phyloP scores from a whole-genome alignment of 345 rosid genomes.

The Murraya paniculata region DNA sequence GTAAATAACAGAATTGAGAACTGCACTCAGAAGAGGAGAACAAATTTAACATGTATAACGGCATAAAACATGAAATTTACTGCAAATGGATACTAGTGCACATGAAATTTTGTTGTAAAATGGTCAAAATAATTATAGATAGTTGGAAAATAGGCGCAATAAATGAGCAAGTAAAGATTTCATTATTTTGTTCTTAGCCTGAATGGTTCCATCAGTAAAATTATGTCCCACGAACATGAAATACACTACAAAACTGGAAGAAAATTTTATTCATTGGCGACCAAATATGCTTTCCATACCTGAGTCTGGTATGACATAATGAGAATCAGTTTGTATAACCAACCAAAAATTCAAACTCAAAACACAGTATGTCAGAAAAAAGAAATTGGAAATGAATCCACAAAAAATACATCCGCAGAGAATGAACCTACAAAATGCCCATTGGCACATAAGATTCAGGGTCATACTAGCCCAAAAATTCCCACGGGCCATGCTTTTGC shows the following conservation, averaged over 20 bases:
- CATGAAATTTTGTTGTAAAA: neutral
- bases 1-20: conserved; percentile 66
- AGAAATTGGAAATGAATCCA: neutral
- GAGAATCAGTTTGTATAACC: neutral
- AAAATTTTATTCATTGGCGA: neutral
- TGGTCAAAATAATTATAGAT: neutral
- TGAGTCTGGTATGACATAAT: neutral
- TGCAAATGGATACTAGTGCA: conserved; percentile 1
- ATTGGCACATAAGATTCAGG: conserved; percentile 38
- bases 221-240: neutral
- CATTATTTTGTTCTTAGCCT: neutral
- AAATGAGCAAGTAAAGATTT: neutral
- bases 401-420: neutral
- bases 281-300: neutral
- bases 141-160: neutral
- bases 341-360: neutral
- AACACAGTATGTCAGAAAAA: neutral
- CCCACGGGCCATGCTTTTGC: conserved; percentile 87
- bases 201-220: neutral
- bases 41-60: neutral
- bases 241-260: neutral
- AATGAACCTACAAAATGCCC: conserved; percentile 38
- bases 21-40: conserved; percentile 40
- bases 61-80: no score
- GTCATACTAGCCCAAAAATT: conserved; percentile 85